Evolutionary conservation across 2,329 filamentous ascomycete genomes (phyloP).

Genomic region (Dactylellina drechsleri): DNA sequence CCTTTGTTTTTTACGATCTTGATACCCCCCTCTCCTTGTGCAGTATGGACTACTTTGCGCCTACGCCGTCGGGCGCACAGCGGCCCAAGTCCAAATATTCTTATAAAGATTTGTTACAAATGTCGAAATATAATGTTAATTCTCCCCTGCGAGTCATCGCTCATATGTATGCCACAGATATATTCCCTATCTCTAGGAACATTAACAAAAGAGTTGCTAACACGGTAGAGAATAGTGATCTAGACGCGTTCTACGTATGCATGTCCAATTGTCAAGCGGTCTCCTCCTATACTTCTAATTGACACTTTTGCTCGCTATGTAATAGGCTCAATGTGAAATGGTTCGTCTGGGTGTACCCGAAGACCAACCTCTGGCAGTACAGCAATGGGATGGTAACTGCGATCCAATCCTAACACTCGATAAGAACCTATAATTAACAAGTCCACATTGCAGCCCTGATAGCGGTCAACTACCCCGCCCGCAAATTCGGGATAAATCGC

Average conservation of each 20-base stretch:
- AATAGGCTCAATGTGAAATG: conserved; percentile 85
- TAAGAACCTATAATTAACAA: conserved; percentile 10
- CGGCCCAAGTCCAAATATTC: conserved; percentile 75
- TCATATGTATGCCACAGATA: conserved; percentile 68
- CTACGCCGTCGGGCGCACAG: conserved; percentile 48
- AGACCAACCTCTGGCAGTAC: conserved; percentile 85
- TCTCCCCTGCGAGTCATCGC: conserved; percentile 87
- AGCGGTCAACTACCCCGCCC: conserved; percentile 93
- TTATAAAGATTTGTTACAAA: conserved; percentile 80
- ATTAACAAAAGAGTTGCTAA: conserved; percentile 10
- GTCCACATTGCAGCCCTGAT: conserved; percentile 69
- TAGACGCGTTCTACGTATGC: conserved; percentile 87
- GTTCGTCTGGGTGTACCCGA: conserved; percentile 79
- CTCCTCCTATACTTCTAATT: not conserved
- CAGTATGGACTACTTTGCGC: conserved; percentile 39
- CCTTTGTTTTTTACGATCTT: not conserved
- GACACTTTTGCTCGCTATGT: not conserved
- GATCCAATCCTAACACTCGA: not conserved
- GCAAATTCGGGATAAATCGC: conserved; percentile 79
- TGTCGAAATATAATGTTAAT: conserved; percentile 75
- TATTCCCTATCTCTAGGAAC: not conserved
- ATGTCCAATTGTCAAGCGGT: not conserved
- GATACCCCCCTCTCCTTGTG: conserved; percentile 3
- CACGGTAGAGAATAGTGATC: conserved; percentile 66
- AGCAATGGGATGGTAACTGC: conserved; percentile 75